Percentiles rank a stretch among this genome's conserved stretches.
phyloP scores from a whole-genome alignment of 2,329 filamentous ascomycete species.

The Talaromyces sp. region DNA sequence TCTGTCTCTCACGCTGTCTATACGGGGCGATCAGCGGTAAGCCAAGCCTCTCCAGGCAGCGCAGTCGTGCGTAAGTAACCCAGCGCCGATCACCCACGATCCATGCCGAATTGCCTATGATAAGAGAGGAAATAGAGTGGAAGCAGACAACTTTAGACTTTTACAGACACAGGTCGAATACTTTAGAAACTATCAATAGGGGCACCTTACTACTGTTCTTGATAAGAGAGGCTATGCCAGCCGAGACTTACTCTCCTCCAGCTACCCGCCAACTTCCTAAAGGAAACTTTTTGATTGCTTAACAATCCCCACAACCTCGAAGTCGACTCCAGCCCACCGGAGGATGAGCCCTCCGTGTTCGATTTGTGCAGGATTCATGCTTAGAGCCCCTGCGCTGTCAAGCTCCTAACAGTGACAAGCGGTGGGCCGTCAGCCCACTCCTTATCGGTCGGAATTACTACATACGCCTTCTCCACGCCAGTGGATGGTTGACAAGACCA shows the following conservation, averaged over 20 bases:
- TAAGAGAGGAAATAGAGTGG: not conserved
- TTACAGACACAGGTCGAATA: not conserved
- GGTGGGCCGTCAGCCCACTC: slow-evolving; percentile 9
- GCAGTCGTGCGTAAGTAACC: slow-evolving; percentile 17
- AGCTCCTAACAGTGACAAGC: slow-evolving; percentile 8
- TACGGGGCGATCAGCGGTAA: slow-evolving; percentile 1
- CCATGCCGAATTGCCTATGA: not conserved
- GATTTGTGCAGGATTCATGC: slow-evolving; percentile 6
- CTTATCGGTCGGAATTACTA: slow-evolving; percentile 12
- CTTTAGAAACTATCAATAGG: not conserved
- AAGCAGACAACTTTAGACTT: not conserved
- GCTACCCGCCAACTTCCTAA: slow-evolving; percentile 15
- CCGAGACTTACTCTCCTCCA: not conserved
- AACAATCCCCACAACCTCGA: slow-evolving; percentile 8
- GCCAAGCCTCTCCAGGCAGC: slow-evolving; percentile 27
- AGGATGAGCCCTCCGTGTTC: slow-evolving; percentile 9
- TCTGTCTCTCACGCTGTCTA: not conserved
- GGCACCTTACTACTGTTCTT: not conserved
- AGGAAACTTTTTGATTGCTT: slow-evolving; percentile 9
- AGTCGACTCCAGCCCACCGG: not conserved
- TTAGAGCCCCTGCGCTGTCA: not conserved
- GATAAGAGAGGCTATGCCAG: not conserved
- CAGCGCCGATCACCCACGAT: slow-evolving; percentile 13
- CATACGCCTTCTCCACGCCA: slow-evolving; percentile 7
- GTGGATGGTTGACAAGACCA: slow-evolving; percentile 6